Evolutionary conservation across 495 filamentous ascomycete species (phyloP), one percentile per base, ranked within the genome.

Genomic region (Podospora sp.): DNA sequence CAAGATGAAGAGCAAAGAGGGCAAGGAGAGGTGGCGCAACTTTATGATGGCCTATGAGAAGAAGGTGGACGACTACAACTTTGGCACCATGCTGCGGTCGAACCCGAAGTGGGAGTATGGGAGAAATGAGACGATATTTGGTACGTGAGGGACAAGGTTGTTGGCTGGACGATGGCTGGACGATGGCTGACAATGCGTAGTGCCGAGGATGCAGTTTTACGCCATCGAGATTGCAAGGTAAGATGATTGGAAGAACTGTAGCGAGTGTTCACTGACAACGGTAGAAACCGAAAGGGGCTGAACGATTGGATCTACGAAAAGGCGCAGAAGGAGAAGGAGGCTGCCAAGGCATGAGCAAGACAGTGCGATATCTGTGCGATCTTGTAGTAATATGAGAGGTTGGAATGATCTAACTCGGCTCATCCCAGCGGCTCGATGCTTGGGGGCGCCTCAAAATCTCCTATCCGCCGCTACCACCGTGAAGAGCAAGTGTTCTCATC

Each of bases 241-340:
- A 70, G 52, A 61, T 18, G 14, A 20, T 80, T 76, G 78, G 21
- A 2, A 27, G 6, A 22, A 51, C 9, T 11, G 18, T 24, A 21
- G 11, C n/a, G 14, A 76, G 92, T 91, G 73, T 91, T 91, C 72
- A 91, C 93, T 64, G 81, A 96, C 73, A 87, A 90, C 75, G 89
- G 83, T 21, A 89, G 94, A 75, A 99, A 99, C 78, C 87, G 88
- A 36, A 84, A 85, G 27, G 93, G 94, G 40, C 80, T 99, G 60
- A 99, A 99, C 73, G 95, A 99, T 77, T 99, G 95, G 95, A 85
- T 98, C 64, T 93, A 92, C 74, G 93, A 98, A 80, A 85, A 90
- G 71, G 84, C 80, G 1, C 71, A 80, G 36, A 73, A 73, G 36
- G 72, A 79, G 69, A 78, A 70, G 62, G 75, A 59, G 27, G n/a